Percentiles rank a stretch among this genome's conserved stretches.
Conservation (phyloP, 305 asterid genomes). For the Fraxinus greggii region DNA sequence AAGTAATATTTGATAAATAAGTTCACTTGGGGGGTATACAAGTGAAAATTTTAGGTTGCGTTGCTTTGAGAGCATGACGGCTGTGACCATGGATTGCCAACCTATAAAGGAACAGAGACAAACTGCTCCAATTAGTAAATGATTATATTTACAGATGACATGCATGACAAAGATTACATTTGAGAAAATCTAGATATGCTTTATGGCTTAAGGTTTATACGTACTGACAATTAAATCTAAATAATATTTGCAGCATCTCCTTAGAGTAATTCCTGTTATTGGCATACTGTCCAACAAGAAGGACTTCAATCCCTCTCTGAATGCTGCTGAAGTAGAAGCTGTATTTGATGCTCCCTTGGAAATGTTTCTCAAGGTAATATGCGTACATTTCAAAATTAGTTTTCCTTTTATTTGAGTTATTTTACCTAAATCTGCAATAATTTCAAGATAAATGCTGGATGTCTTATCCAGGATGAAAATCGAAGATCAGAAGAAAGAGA, state of each 20-base stretch:
- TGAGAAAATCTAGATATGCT: not conserved
- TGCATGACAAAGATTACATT: not conserved
- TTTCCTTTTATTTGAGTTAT: not conserved
- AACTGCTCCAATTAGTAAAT: not conserved
- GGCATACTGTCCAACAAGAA: conserved; percentile 73
- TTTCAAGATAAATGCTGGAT: not conserved
- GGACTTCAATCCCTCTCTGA: conserved; percentile 60
- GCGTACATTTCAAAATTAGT: not conserved
- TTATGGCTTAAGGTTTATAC: not conserved
- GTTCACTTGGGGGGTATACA: not conserved
- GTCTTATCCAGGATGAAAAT: conserved; percentile 61
- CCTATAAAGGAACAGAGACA: not conserved
- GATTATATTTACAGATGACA: not conserved
- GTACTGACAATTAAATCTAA: not conserved
- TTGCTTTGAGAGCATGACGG: not conserved
- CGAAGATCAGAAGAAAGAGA: conserved; percentile 74
- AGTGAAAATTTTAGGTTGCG: not conserved
- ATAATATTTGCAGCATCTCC: conserved; percentile 66
- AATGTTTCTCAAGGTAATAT: conserved; percentile 87
- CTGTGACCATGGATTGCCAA: not conserved
- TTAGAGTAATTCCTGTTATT: conserved; percentile 88
- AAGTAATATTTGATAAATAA: not conserved
- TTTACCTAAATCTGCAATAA: conserved; percentile 9
- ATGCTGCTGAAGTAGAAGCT: conserved; percentile 80
- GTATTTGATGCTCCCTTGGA: conserved; percentile 93